phyloP scores from a whole-genome alignment of 2,329 filamentous ascomycete genomes.

The Stagonosporopsis tanaceti region DNA sequence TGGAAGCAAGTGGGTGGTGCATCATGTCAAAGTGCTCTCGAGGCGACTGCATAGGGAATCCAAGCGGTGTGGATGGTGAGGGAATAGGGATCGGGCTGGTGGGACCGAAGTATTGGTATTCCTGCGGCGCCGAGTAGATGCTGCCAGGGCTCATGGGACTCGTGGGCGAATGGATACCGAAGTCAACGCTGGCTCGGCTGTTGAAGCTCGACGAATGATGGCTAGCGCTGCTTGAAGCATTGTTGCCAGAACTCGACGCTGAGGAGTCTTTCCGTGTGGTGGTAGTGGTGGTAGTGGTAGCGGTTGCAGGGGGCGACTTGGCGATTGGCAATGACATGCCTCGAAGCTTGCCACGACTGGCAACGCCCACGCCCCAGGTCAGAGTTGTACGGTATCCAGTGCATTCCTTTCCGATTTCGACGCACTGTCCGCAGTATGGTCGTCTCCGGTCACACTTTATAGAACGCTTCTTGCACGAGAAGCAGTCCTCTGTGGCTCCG shows the following conservation, averaged over 20 bases:
- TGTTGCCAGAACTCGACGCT: slow-evolving; percentile 29
- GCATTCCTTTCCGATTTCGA: slow-evolving; percentile 90
- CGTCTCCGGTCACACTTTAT: slow-evolving; percentile 88
- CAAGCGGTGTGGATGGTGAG: slow-evolving; percentile 45
- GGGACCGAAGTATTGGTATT: slow-evolving; percentile 48
- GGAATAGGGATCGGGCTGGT: slow-evolving; percentile 53
- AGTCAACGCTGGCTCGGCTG: slow-evolving; percentile 45
- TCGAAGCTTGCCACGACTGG: slow-evolving; percentile 91
- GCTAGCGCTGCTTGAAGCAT: slow-evolving; percentile 28
- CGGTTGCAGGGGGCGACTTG: slow-evolving; percentile 49
- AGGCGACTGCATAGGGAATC: slow-evolving; percentile 50
- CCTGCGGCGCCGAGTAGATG: slow-evolving; percentile 46
- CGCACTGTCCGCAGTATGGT: slow-evolving; percentile 93
- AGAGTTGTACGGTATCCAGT: slow-evolving; percentile 96
- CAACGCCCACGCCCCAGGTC: slow-evolving; percentile 96
- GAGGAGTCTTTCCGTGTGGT: slow-evolving; percentile 41
- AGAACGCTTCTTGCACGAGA: slow-evolving; percentile 84
- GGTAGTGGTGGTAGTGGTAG: slow-evolving; percentile 24
- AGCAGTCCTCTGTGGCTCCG: slow-evolving; percentile 93
- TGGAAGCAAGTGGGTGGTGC: slow-evolving; percentile 44
- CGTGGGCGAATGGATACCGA: slow-evolving; percentile 43
- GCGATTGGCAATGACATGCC: slow-evolving; percentile 78
- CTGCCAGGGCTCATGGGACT: slow-evolving; percentile 46
- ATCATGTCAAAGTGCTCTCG: slow-evolving; percentile 49
- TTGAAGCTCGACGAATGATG: slow-evolving; percentile 39